Evolutionary conservation across 2,329 filamentous ascomycete species (phyloP).

Genomic region (Tolypocladium tropicale): DNA sequence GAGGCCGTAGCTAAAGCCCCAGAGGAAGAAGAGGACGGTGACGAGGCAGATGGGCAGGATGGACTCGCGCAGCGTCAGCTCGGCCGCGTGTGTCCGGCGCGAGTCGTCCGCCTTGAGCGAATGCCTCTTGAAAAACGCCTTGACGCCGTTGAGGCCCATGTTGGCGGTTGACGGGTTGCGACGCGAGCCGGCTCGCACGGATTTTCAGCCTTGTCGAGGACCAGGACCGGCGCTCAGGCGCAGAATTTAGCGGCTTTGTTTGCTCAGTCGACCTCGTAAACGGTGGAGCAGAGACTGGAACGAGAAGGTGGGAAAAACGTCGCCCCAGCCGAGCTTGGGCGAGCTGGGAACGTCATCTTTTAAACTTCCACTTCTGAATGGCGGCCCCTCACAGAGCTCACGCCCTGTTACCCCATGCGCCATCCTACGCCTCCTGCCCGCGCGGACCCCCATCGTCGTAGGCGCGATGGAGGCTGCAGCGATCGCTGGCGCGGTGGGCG

Average conservation of each 20-base stretch:
- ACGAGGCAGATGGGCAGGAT: constrained; percentile 53
- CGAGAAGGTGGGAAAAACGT: not conserved
- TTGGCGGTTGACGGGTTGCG: not conserved
- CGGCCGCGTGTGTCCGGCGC: constrained; percentile 30
- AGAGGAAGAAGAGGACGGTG: constrained; percentile 35
- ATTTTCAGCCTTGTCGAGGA: not conserved
- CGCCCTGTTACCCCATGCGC: not conserved
- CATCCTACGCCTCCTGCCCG: not conserved
- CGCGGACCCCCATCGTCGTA: not conserved
- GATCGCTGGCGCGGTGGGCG: not conserved
- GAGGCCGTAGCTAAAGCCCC: constrained; percentile 36
- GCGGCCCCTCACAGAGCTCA: not conserved
- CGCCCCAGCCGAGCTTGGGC: not conserved
- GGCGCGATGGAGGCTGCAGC: not conserved
- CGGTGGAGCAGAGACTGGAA: not conserved
- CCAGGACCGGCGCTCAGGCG: not conserved
- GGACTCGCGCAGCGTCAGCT: constrained; percentile 57
- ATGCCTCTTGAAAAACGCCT: constrained; percentile 32
- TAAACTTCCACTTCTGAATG: not conserved
- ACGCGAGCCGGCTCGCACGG: not conserved
- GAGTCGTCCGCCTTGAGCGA: constrained; percentile 33
- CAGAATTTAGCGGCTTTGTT: not conserved
- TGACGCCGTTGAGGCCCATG: constrained; percentile 31
- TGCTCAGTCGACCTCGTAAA: not conserved
- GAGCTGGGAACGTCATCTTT: not conserved